These are phyloP conservation scores for Yamadazyma dushanensis DNA, from an alignment of 1,139 yeast species.

Conservation along the genomic window DNA sequence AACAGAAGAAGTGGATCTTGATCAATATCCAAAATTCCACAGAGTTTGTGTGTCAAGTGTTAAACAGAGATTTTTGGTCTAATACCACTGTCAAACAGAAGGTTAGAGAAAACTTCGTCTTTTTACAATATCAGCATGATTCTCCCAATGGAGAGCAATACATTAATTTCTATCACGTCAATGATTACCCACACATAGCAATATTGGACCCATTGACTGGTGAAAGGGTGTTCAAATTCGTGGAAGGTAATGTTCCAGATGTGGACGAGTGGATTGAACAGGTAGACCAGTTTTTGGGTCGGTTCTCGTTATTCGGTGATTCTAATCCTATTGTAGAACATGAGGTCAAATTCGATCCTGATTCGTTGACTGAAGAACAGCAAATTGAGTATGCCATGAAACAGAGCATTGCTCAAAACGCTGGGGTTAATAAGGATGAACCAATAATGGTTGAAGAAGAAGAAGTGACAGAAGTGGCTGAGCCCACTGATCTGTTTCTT, in stretches of 20 bases:
- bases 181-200: conserved; percentile 81
- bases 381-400: conserved; percentile 78
- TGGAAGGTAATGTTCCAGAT: conserved; percentile 56
- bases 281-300: conserved; percentile 56
- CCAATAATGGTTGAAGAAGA: conserved; percentile 23
- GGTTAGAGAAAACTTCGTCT: conserved; percentile 69
- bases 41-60: conserved; percentile 84
- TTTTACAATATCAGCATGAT: conserved; percentile 78
- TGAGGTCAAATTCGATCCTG: conserved; percentile 55
- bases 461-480: conserved; percentile 10
- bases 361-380: conserved; percentile 75
- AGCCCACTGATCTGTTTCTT: conserved; percentile 33
- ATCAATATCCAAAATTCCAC: conserved; percentile 83
- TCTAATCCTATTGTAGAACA: conserved; percentile 69
- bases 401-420: conserved; percentile 50
- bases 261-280: conserved; percentile 60
- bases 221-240: conserved; percentile 78
- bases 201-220: conserved; percentile 95
- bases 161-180: conserved; percentile 65
- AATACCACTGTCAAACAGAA: conserved; percentile 61
- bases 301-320: conserved; percentile 63
- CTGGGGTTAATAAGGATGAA: conserved; percentile 17
- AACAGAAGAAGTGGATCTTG: conserved; percentile 74
- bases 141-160: conserved; percentile 74
- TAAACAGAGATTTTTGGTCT: conserved; percentile 95